Evolutionary conservation across 108 stramenopile genomes (phyloP).

Genomic region (Cyclotella baltica): DNA sequence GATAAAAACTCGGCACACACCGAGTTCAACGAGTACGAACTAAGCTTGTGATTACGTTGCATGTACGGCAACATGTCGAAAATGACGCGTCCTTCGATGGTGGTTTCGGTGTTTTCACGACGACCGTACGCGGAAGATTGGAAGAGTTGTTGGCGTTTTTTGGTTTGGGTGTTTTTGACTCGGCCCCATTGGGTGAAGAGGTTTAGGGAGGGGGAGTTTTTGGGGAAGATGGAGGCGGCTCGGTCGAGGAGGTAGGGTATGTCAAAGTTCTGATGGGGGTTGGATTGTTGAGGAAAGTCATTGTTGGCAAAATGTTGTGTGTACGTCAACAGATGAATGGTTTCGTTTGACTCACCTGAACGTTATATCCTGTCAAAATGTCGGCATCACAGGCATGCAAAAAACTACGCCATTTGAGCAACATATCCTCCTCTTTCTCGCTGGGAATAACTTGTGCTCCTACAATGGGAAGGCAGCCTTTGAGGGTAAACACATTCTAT

Average conservation of each 20-base stretch:
- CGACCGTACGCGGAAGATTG: constrained; percentile 96
- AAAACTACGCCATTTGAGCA: constrained; percentile 94
- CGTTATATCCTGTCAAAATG: constrained; percentile 97
- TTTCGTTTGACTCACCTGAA: constrained; percentile 46
- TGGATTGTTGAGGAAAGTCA: no score
- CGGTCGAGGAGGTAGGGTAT: constrained; percentile 98
- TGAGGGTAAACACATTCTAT: constrained; percentile 94
- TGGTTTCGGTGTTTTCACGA: constrained; percentile 95
- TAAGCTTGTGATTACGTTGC: constrained; percentile 99
- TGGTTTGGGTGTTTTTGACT: constrained; percentile 81
- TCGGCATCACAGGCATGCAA: constrained; percentile 95
- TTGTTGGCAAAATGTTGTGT: not conserved
- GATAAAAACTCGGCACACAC: constrained; percentile 98
- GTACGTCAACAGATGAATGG: constrained; percentile 14
- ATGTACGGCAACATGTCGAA: constrained; percentile 99
- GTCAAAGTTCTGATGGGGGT: constrained; percentile 97
- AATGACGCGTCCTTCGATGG: constrained; percentile 96
- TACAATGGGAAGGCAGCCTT: constrained; percentile 97
- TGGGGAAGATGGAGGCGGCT: constrained; percentile 82
- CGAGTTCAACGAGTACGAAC: constrained; percentile 95
- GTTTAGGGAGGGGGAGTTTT: constrained; percentile 46
- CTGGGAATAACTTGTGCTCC: constrained; percentile 97
- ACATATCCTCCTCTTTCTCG: constrained; percentile 92
- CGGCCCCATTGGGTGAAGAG: constrained; percentile 92
- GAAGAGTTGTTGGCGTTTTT: constrained; percentile 96